phyloP scores from a whole-genome alignment of 805 yeast genomes.

The Sugiyamaella marilandica region DNA sequence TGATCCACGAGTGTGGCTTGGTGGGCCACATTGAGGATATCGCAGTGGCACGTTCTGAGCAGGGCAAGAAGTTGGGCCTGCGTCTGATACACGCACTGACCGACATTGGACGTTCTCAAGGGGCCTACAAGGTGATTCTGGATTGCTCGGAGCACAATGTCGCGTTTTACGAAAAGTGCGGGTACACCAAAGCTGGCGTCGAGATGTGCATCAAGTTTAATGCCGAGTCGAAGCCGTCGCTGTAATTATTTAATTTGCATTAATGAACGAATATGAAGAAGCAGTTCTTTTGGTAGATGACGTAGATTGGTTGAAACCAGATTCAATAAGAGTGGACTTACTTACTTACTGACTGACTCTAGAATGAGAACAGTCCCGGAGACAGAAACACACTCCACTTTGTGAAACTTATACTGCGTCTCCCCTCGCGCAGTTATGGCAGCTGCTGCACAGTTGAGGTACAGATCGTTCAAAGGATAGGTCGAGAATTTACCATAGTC shows the following conservation, averaged over 20 bases:
- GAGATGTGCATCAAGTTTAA: constrained; percentile 32
- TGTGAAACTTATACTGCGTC: too few species aligned
- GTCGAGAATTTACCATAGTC: too few species aligned
- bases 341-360: too few species aligned
- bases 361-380: too few species aligned
- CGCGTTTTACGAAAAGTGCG: constrained; percentile 86
- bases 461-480: too few species aligned
- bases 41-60: constrained; percentile 67
- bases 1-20: constrained; percentile 73
- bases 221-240: constrained; percentile 15
- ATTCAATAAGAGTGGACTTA: too few species aligned
- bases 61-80: constrained; percentile 78
- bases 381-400: too few species aligned
- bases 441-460: too few species aligned
- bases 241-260: constrained; percentile 11
- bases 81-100: constrained; percentile 59
- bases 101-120: constrained; percentile 50
- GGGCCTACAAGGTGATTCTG: constrained; percentile 83
- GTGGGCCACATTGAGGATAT: constrained; percentile 97
- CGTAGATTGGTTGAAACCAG: not conserved
- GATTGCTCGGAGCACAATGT: constrained; percentile 85
- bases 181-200: constrained; percentile 46
- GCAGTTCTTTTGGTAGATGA: not conserved
- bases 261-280: not conserved
- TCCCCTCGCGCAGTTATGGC: too few species aligned